These are phyloP conservation scores for Microbotryum violaceum DNA, from an alignment of 1,284 basidiomycete genomes.

Conservation along the genomic window DNA sequence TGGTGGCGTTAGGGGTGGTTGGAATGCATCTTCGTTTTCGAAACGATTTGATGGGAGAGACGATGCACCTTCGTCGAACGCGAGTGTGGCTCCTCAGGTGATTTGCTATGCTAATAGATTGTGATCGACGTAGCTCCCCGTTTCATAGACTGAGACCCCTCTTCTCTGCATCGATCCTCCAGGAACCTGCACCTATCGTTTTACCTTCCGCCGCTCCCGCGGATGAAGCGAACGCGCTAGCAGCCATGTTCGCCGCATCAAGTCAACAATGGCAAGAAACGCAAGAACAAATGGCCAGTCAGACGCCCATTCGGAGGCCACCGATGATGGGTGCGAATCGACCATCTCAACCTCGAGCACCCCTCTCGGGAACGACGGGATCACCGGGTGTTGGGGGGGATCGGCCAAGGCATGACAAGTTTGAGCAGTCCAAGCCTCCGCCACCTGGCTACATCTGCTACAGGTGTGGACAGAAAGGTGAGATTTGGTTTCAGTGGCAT, in stretches of 20 bases:
- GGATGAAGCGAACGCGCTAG: slow-evolving; percentile 80
- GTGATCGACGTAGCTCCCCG: too few relatives aligned
- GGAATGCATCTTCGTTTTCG: slow-evolving; percentile 50
- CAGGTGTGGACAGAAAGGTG: slow-evolving; percentile 94
- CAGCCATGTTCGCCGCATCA: slow-evolving; percentile 89
- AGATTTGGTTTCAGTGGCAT: slow-evolving; percentile 33
- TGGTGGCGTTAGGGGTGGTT: slow-evolving; percentile 35
- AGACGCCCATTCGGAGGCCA: slow-evolving; percentile 37
- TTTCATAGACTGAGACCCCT: too few relatives aligned
- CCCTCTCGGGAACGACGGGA: too few relatives aligned
- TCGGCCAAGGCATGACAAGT: too few relatives aligned
- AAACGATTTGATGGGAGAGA: slow-evolving; percentile 85
- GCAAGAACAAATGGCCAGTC: slow-evolving; percentile 96
- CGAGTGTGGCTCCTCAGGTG: not conserved
- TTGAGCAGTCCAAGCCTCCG: slow-evolving; percentile 43
- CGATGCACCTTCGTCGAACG: slow-evolving; percentile 37
- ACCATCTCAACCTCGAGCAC: too few relatives aligned
- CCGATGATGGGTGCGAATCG: too few relatives aligned
- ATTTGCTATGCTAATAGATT: too few relatives aligned
- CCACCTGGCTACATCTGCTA: slow-evolving; percentile 98
- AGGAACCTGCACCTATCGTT: slow-evolving; percentile 16
- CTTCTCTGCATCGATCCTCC: not conserved
- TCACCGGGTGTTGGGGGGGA: too few relatives aligned
- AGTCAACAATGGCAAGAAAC: slow-evolving; percentile 90
- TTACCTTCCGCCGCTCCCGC: slow-evolving; percentile 37